A percentile compares a stretch with the other conserved stretches of the same genome.
These are phyloP conservation scores for Penicillium olsonii DNA, from an alignment of 2,329 filamentous ascomycete species.

Conservation along the genomic window DNA sequence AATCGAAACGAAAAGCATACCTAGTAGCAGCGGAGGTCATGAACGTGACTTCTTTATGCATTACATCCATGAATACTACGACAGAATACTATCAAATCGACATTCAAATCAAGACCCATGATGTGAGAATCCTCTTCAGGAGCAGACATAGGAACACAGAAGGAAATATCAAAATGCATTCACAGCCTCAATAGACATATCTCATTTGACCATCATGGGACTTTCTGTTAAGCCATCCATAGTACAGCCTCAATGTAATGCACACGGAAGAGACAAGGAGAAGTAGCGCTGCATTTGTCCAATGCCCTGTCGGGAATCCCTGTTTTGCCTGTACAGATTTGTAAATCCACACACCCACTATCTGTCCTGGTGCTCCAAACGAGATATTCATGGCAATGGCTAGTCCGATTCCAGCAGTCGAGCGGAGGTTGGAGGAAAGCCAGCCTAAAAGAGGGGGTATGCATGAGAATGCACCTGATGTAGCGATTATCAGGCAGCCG, in stretches of 20 bases:
- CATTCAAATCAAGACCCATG: too few relatives aligned
- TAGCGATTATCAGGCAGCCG: conserved; percentile 7
- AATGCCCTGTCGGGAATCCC: conserved; percentile 7
- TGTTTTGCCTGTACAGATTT: conserved; percentile 6
- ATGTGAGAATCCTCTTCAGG: too few relatives aligned
- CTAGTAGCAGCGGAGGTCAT: too few relatives aligned
- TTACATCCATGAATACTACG: too few relatives aligned
- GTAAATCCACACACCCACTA: conserved; percentile 33
- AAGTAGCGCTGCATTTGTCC: conserved; percentile 10
- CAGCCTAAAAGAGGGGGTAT: conserved; percentile 29
- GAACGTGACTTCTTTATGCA: too few relatives aligned
- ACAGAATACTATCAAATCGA: too few relatives aligned
- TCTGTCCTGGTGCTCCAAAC: conserved; percentile 28
- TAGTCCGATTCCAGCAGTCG: conserved; percentile 21
- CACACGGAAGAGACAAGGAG: conserved; percentile 12
- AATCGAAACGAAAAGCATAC: too few relatives aligned
- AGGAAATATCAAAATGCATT: too few relatives aligned
- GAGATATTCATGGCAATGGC: conserved; percentile 29
- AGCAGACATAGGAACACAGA: too few relatives aligned
- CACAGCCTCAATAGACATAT: not conserved
- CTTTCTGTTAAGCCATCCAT: not conserved
- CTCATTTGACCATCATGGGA: not conserved
- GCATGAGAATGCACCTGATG: conserved; percentile 18
- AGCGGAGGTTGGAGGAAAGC: conserved; percentile 27
- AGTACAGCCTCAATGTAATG: conserved; percentile 15